Evolutionary conservation across 768 basidiomycete genomes (phyloP), one percentile per base, ranked within the genome.

Genomic region (Leccinum sublutescens): DNA sequence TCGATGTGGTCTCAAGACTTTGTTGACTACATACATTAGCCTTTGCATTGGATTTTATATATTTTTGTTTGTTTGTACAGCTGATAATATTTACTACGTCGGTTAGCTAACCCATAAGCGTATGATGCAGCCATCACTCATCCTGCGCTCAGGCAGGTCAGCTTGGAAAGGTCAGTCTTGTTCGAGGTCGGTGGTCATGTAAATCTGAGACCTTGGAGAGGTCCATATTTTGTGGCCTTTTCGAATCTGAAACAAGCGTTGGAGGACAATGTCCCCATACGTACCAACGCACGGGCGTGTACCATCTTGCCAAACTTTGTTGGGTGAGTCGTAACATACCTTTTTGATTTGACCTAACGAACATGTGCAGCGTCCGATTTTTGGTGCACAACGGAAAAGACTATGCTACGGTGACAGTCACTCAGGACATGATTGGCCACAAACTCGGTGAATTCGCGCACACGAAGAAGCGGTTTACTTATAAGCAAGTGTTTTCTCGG

Each of bases 401-500:
- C 66, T 96, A 93, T 72, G 58, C 88, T 5, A 95, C 95, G 0
- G 88, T 99, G 43, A 75, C 81, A 48, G 81, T 99, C 63, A 94
- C 91, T 4, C 93, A 95, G 71, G 96, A 98, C 73, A 98, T 98
- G 96, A 93, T 99, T 2, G 96, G 96, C 0, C 95, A 99, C 73
- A 99, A 99, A 74, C 75, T 98, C 54, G 96, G 96, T 55, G 95
- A 98, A 79, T 98, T 98, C 74, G 78, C 93, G 43, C 84, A 87
- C 64, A 98, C 95, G 36, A 87, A 89, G 77, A 95, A 93, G 74
- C 84, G 83, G 56, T 95, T 95, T 73, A 83, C 79, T 33, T 94
- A 87, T 78, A 90, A 85, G 94, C 94, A 71, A 71, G 91, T 86
- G 40, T 50, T 56, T 61, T 52, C 23, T 47, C 12, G 17, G 5